Evolutionary conservation across 805 yeast genomes (phyloP), one percentile per base, ranked within the genome.

Genomic region (Yarrowia divulgata): DNA sequence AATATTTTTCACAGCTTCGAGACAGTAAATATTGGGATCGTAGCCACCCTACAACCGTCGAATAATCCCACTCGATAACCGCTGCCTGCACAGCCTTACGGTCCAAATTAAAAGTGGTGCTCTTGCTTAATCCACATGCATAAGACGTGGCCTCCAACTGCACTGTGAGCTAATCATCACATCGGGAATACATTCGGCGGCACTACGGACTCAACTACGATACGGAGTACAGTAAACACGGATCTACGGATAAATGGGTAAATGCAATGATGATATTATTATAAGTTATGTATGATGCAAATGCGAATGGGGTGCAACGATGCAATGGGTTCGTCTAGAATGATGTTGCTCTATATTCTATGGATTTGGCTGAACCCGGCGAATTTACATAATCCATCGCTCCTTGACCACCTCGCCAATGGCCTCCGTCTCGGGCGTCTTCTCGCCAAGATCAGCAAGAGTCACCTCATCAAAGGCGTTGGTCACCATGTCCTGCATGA

Each of bases 401-500:
- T 60, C 52, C 52, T 45, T 60, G 52, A 60, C 37, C 50, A 45
- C 42, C 7, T 60, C 66, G 42, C 66, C 66, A 45, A 60, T 60
- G 52, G 50, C 52, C 29, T 34, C 52, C 40, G 52, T 43, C 66
- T 60, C 66, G 34, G 52, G 23, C 4, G 52, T 50, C 34, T 52
- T n/a, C 35, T 40, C 62, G 40, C 62, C 60, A 4, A 66, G 35
- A 34, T 66, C 69, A 13, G 49, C 49, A 13, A 66, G 49, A 12
- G 60, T 66, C 34, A 52, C 60, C 45, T 66, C 69, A 19, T 40
- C 69, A 18, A 50, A 45, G 23, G 71, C 71, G 18, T 57, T 67
- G 35, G 68, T 46, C 10, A 74, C 71, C 46, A 73, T 71, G 19
- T 70, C 67, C 40, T 62, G 71, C 75, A 77, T 72, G 46, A 75